Base-by-base conservation (phyloP, 257 asterid species). In the Prunella vulgaris region DNA sequence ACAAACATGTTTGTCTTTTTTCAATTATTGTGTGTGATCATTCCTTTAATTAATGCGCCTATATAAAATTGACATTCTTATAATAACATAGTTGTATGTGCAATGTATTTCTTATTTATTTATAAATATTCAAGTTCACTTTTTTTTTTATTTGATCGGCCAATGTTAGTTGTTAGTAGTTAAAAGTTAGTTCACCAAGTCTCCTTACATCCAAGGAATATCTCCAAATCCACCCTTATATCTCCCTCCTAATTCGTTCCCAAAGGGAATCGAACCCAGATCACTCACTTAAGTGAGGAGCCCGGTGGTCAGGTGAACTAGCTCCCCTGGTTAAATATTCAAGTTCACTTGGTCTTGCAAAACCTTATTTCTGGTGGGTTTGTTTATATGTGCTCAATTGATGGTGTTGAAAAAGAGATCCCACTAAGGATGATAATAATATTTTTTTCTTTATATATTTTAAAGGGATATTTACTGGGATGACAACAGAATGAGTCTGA, bases 271-370 rank as follows among this genome's bases (percentile, higher is more conserved):
- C n/a, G n/a, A n/a, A n/a, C n/a, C n/a, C n/a, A n/a, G n/a, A n/a
- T n/a, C n/a, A n/a, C n/a, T n/a, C n/a, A n/a, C n/a, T n/a, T n/a
- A n/a, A n/a, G n/a, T n/a, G n/a, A n/a, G n/a, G n/a, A n/a, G n/a
- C n/a, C n/a, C n/a, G n/a, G n/a, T n/a, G n/a, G n/a, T n/a, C n/a
- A n/a, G n/a, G n/a, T n/a, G n/a, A n/a, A n/a, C n/a, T n/a, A n/a
- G n/a, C n/a, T n/a, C n/a, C n/a, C n/a, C n/a, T n/a, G n/a, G 38
- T 15, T 14, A 54, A 56, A 24, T 64, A 63, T 64, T 37, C 20
- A 38, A 73, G 61, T 65, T 53, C 67, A 64, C 17, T 65, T 56
- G 56, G 40, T 64, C 67, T 40, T 73, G 68, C 57, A 58, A n/a
- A 48, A 10, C 61, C 64, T 58, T 74, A 66, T 59, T 69, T 66